Evolutionary conservation across 495 filamentous ascomycete genomes (phyloP).

Genomic region (Lasiosphaeria hispida): DNA sequence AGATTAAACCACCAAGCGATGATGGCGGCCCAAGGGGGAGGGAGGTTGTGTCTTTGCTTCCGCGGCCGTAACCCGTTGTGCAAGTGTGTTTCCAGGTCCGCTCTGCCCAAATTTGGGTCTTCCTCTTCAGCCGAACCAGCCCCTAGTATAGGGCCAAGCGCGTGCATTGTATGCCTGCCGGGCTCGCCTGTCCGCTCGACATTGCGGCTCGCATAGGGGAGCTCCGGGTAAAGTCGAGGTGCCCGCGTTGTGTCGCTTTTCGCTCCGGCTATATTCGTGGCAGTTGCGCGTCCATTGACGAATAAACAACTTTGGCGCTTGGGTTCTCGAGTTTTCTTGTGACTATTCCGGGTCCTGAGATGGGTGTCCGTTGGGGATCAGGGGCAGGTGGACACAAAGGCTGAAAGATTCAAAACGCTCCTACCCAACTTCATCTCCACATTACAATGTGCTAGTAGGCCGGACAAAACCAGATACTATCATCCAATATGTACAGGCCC

Average conservation of each 20-base stretch:
- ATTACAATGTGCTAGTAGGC: no score
- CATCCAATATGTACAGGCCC: no score
- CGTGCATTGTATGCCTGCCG: background rate
- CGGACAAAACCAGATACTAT: no score
- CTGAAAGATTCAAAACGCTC: no score
- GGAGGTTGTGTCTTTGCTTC: background rate
- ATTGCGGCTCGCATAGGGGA: background rate
- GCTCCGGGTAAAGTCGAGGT: background rate
- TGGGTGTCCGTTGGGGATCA: no score
- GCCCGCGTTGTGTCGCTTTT: background rate
- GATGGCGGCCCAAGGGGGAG: background rate
- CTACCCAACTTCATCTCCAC: no score
- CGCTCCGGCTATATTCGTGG: constrained; percentile 2
- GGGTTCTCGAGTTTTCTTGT: no score
- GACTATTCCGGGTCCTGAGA: no score
- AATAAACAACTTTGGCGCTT: background rate
- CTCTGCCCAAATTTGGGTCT: constrained; percentile 9
- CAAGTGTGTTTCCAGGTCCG: constrained; percentile 2
- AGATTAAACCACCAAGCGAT: constrained; percentile 11
- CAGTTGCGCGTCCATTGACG: constrained; percentile 1
- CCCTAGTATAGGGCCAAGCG: constrained; percentile 3
- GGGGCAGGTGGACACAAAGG: no score
- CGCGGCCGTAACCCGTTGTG: background rate
- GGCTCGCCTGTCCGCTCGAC: background rate
- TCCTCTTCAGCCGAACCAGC: constrained; percentile 14